Conservation (phyloP, 805 yeast species). For the Cyberlindnera bimundalis region DNA sequence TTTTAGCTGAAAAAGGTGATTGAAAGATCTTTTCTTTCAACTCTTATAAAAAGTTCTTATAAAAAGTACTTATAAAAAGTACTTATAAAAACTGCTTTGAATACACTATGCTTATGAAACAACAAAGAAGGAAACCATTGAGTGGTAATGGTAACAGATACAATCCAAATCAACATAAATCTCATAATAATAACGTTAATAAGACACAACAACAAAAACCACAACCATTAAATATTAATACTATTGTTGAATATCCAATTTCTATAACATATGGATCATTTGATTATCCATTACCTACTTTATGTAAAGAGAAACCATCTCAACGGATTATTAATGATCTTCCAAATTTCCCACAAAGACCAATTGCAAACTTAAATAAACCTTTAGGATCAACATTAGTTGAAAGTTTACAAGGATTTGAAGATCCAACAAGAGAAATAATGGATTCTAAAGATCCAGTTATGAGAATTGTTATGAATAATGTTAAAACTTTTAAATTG, state of each 20-base stretch:
- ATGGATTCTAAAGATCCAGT: slow-evolving; percentile 14
- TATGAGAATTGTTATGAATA: slow-evolving; percentile 8
- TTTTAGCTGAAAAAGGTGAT: too few relatives aligned
- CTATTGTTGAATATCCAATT: slow-evolving; percentile 15
- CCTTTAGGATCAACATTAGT: slow-evolving; percentile 14
- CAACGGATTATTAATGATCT: slow-evolving; percentile 14
- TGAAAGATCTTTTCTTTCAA: too few relatives aligned
- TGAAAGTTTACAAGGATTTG: slow-evolving; percentile 6
- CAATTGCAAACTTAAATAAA: slow-evolving; percentile 12
- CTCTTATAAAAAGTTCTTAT: too few relatives aligned
- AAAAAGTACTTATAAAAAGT: too few relatives aligned
- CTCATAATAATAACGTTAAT: slow-evolving; percentile 5
- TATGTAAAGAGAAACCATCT: not conserved
- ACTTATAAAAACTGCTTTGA: not conserved
- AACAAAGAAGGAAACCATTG: slow-evolving; percentile 11
- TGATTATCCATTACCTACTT: slow-evolving; percentile 18
- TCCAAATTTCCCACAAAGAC: slow-evolving; percentile 16
- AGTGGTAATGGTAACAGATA: slow-evolving; percentile 2
- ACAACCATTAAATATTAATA: slow-evolving; percentile 5
- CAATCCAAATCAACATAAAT: slow-evolving; percentile 1
- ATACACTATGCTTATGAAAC: slow-evolving; percentile 4
- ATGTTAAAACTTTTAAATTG: slow-evolving; percentile 13
- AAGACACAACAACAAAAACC: slow-evolving; percentile 2
- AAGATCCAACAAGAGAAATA: not conserved
- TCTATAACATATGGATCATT: slow-evolving; percentile 13